Evolutionary conservation across 2,329 filamentous ascomycete genomes (phyloP), one percentile per base, ranked within the genome.

Genomic region (Gnomoniopsis sp.): DNA sequence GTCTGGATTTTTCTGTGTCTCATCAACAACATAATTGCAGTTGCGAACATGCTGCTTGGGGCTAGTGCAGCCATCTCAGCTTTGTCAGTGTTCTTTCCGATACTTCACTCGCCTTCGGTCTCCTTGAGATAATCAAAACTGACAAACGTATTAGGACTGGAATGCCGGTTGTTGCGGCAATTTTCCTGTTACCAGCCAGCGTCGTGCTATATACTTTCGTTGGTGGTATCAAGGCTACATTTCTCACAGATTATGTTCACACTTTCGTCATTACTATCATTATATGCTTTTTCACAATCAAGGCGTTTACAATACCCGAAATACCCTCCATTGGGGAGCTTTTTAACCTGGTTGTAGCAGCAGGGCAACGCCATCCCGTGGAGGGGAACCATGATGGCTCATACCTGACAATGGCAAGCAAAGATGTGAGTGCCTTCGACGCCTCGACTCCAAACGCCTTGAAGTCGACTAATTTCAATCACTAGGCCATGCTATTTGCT

Each of bases 351-450:
- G 69, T 85, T 2, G 71, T 77, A 6, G 71, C 75, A 3, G 77
- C 79, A 0, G 76, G 74, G 0, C 65, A 70, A 2, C 69, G 70
- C 0, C 71, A 78, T 41, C 81, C 81, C 0, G 77, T 84, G 0
- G 66, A 70, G 0, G 82, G 81, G 0, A 85, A 85, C 41, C 69
- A 81, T 19, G 67, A 75, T n/a, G 81, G 81, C 0, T 80, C 79
- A 0, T 83, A 81, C 59, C 62, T 85, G 53, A 84, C 83, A 0
- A 81, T 85, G 79, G 81, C 76, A 36, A 82, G 79, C 2, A 78
- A 81, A 57, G 71, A 72, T 19, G 75, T 77, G 48, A 46, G 56
- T 14, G 49, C 17, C 19, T 55, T 23, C 21, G 19, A 7, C 38
- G 34, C 12, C 15, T 2, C 14, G 12, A 6, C 10, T 12, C n/a